Base-by-base conservation (phyloP, 2,329 filamentous ascomycete species). In the Fusarium lyarnte region DNA sequence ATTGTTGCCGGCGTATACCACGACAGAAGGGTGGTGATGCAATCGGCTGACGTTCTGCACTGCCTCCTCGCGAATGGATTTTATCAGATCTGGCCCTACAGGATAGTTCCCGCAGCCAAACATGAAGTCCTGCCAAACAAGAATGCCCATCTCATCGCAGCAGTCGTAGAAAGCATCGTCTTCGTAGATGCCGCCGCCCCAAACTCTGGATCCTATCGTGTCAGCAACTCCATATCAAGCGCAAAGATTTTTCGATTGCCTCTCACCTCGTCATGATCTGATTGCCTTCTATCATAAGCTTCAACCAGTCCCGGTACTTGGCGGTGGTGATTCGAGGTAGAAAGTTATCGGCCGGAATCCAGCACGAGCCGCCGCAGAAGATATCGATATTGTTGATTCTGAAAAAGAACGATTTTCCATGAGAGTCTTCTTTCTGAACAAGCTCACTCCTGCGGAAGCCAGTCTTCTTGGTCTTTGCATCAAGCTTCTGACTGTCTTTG, bases 71-170 rank as follows among this genome's bases (percentile, higher is more conserved):
- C 58, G 47, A 10, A 58, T n/a, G 21, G 54, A 58, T 14, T 3
- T 17, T 4, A 58, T 29, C 5, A 58, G 42, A 5, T 16, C 17
- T 58, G 47, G 36, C 11, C 58, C 47, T 11, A 41, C 58, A 23
- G 58, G 58, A 27, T 60, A 60, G 25, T 60, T 60, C 8, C 58
- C 58, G 2, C 58, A 60, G 3, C n/a, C 58, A 35, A 60, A 60
- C 58, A 60, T 60, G 38, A 60, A 60, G 7, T 60, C 58, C 13
- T 60, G 58, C 58, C 58, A 60, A 3, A 60, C 47, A 3, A 60
- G 23, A 23, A 60, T 60, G 16, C 58, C 58, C n/a, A 60, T 38
- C 17, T 60, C 47, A 14, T 60, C 58, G 4, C 58, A 60, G 9
- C 36, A 60, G 14, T 60, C 58, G 16, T 60, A 60, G 21, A 60